These are phyloP conservation scores for Plasmodium knowlesi DNA, from an alignment of 169 alveolate species.

Conservation along the genomic window DNA sequence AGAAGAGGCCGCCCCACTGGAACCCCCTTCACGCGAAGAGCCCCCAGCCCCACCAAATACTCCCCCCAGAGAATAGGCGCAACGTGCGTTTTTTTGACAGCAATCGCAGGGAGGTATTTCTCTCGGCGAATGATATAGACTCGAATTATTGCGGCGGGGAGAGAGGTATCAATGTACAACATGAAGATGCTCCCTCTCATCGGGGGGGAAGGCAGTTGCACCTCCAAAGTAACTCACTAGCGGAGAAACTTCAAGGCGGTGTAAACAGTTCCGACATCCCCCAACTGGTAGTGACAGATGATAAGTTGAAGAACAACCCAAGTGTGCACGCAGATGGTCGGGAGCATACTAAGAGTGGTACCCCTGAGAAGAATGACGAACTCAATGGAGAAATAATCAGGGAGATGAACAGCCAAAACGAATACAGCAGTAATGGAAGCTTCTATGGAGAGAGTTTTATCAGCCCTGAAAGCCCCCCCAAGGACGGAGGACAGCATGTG, in stretches of 20 bases:
- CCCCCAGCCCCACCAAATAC: background rate
- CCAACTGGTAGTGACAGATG: background rate
- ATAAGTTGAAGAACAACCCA: background rate
- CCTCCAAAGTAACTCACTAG: background rate
- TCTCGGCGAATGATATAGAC: constrained; percentile 14
- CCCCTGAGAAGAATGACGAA: background rate
- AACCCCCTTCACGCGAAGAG: background rate
- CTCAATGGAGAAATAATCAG: background rate
- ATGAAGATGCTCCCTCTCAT: background rate
- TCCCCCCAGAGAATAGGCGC: background rate
- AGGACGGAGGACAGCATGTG: background rate
- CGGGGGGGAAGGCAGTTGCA: background rate
- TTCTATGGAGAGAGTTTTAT: background rate
- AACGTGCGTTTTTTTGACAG: constrained; percentile 39
- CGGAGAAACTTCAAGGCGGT: background rate
- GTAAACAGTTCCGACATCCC: background rate
- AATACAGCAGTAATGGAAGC: background rate
- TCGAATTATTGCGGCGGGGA: constrained; percentile 23
- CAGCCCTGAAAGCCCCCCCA: background rate
- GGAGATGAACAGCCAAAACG: background rate
- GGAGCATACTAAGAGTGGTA: background rate
- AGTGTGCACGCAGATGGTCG: background rate
- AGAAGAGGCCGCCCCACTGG: background rate
- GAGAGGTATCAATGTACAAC: background rate
- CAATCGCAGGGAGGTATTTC: background rate